Evolutionary conservation across 208 protist species (phyloP), one percentile per base, ranked within the genome.

Genomic region (Crithidia mellificae): DNA sequence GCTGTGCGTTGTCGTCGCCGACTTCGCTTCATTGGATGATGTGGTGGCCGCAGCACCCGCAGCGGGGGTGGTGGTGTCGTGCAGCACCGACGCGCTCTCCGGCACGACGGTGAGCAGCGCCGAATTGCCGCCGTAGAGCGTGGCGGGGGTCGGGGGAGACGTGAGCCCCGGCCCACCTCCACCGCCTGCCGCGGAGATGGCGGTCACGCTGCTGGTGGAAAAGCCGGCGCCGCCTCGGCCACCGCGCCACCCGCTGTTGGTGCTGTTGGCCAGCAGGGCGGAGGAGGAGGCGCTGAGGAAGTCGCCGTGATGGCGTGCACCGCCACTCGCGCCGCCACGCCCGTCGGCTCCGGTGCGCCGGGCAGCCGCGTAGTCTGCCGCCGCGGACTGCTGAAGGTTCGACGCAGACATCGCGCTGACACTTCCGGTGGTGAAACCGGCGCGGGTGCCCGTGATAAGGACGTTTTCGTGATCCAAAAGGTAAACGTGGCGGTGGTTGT

Each of bases 391-490:
- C 19, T 68, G 14, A n/a, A 2, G 24, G 29, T 20, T 69, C 24
- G 27, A 17, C 32, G 27, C 46, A 25, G 52, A 25, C 38, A 30
- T 24, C 29, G 25, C 32, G 7, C 44, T 14, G 11, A 7, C 41
- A 24, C n/a, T 32, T 17, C n/a, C n/a, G n/a, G 11, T 38, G 20
- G 25, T 27, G 22, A 15, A 38, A 17, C 32, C 53, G 15, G 32
- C 25, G 22, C 50, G 50, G 8, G 49, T 51, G 14, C 55, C 36
- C 2, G 47, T 54, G 51, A 96, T 85, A 56, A 96, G 75, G 29
- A 96, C 58, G 52, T 93, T 93, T 68, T 93, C 74, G 43, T 92
- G 79, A 51, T 96, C 84, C 14, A 96, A 72, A 39, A 82, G 85
- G 80, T 80, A 96, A 49, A 93, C 88, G 32, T 76, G 65, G 1